Evolutionary conservation across 1,284 basidiomycete genomes (phyloP), one percentile per base, ranked within the genome.

Genomic region (Naganishia sp.): DNA sequence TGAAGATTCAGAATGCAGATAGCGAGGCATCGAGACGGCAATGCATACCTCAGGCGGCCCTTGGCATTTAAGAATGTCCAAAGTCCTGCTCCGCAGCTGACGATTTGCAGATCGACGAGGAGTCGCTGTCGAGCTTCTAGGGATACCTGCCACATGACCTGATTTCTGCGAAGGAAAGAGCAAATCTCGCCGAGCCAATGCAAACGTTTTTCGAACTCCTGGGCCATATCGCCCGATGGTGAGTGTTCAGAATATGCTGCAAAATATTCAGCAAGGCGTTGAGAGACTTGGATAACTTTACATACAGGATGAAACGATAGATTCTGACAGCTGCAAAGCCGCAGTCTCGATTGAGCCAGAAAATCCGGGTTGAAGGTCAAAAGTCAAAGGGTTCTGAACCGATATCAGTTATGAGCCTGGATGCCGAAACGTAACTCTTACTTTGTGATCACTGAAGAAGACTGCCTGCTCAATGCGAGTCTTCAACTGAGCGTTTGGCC

Each of bases 101-200:
- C 81, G 71, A 92, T 91, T 80, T 98, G 94, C 1, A 92, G 91
- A 75, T 98, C 89, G n/a, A 84, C 85, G 31, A 87, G 88, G 46
- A 99, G 81, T 43, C 84, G 87, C 88, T 94, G 73, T 3, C 39
- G 42, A 43, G n/a, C 47, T 56, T 49, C 64, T 57, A 68, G 67
- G 46, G 32, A 63, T 41, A 89, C 90, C 82, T 90, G 90, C 31
- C 82, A 81, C 32, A 94, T 81, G 2, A 87, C 87, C 0, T 85
- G 87, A 76, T 95, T 95, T 66, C 88, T 86, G 61, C 90, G 90
- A 70, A 99, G 89, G 76, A 94, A 96, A 21, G 83, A 83, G 72
- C 96, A 90, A 10, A 99, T 83, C 81, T 89, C 90, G 58, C 85
- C 86, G 18, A 96, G 81, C 49, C 90, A 84, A 50, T 87, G 86